A percentile compares a stretch with the other conserved stretches of the same genome.
These are phyloP conservation scores for Nyctanthes arbortristis DNA, from an alignment of 257 asterid genomes.

Conservation along the genomic window DNA sequence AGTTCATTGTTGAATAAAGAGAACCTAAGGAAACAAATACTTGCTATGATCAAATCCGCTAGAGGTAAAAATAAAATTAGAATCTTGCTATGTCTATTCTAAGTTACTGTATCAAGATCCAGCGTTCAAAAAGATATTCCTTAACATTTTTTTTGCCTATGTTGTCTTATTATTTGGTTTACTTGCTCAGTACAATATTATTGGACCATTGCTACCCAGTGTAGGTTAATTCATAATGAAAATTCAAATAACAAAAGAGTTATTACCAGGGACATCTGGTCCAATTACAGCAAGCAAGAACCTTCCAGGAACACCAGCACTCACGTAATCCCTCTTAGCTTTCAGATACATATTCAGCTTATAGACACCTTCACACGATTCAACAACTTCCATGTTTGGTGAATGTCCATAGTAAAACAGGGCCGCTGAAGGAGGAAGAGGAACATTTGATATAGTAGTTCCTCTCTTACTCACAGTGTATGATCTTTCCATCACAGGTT, in stretches of 20 bases:
- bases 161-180: too few relatives aligned
- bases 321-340: conserved; percentile 57
- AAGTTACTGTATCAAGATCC: too few relatives aligned
- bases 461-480: conserved; percentile 39
- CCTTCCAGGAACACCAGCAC: conserved; percentile 72
- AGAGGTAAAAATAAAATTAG: not conserved
- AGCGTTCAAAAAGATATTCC: too few relatives aligned
- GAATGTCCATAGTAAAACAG: conserved; percentile 59
- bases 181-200: too few relatives aligned
- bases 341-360: conserved; percentile 62
- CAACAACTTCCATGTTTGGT: conserved; percentile 49
- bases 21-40: not conserved
- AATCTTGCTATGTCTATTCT: conserved; percentile 5
- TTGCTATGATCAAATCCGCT: conserved; percentile 6
- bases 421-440: conserved; percentile 83
- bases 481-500: conserved; percentile 37
- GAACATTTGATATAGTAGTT: conserved; percentile 38
- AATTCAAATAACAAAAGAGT: conserved; percentile 1
- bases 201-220: too few relatives aligned
- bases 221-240: too few relatives aligned
- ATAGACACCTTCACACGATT: conserved; percentile 53
- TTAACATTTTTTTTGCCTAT: too few relatives aligned
- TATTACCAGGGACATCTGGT: conserved; percentile 58
- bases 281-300: conserved; percentile 81
- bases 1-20: not conserved